These are phyloP conservation scores for Phytomonas sp. DNA, from an alignment of 208 protist species.

Conservation along the genomic window DNA sequence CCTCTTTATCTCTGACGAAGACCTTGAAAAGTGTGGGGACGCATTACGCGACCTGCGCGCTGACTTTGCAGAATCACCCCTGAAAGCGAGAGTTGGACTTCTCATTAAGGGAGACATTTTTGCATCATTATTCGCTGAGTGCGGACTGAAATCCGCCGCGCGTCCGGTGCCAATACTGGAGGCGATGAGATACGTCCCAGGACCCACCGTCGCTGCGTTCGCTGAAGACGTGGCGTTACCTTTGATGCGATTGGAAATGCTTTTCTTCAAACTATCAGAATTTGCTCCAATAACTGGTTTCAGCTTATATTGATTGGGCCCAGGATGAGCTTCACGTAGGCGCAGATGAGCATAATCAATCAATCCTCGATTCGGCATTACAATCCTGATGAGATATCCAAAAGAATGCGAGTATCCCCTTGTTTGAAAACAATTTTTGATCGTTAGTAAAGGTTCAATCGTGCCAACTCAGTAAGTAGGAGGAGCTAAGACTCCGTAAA, in stretches of 20 bases:
- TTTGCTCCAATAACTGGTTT: conserved; percentile 28
- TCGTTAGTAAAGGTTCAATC: not conserved
- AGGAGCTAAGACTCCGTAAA: not conserved
- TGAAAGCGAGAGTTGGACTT: not conserved
- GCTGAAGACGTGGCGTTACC: conserved; percentile 21
- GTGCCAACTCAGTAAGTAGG: not conserved
- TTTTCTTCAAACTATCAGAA: conserved; percentile 28
- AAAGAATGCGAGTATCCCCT: conserved; percentile 10
- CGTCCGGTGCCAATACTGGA: conserved; percentile 51
- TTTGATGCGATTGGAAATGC: conserved; percentile 23
- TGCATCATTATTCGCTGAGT: not conserved
- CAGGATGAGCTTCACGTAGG: conserved; percentile 61
- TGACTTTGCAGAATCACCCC: not conserved
- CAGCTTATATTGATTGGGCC: conserved; percentile 53
- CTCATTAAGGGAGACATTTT: not conserved
- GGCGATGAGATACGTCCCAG: conserved; percentile 55
- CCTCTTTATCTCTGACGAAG: not conserved
- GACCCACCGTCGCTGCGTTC: conserved; percentile 17
- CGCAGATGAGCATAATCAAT: conserved; percentile 69
- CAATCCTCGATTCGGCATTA: conserved; percentile 38
- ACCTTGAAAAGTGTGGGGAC: not conserved
- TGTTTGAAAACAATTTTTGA: not conserved
- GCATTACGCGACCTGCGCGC: not conserved
- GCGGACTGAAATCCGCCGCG: conserved; percentile 29
- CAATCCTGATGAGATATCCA: conserved; percentile 12